Percentiles rank a stretch among this genome's conserved stretches.
Evolutionary conservation across 148 eudicot species (phyloP).

Genomic region (Tetragonia tetragonoides): DNA sequence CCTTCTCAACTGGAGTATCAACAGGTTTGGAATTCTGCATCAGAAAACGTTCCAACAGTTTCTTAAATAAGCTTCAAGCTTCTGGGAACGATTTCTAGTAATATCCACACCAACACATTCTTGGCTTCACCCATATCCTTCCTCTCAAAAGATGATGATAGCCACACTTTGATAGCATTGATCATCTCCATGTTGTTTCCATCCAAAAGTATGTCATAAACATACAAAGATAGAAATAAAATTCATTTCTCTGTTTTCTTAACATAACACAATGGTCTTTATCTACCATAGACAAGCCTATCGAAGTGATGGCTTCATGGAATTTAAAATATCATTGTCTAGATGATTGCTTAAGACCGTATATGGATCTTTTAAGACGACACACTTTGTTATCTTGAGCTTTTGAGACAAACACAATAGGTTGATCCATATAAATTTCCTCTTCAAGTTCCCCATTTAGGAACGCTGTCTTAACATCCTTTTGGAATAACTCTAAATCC

Average conservation of each 20-base stretch:
- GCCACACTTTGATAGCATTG: not conserved
- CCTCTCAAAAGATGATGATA: not conserved
- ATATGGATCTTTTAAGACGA: not conserved
- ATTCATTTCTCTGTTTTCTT: not conserved
- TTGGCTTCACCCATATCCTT: not conserved
- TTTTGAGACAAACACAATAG: not conserved
- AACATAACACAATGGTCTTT: conserved; percentile 4
- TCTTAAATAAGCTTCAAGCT: not conserved
- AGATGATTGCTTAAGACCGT: conserved; percentile 5
- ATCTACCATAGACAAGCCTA: not conserved
- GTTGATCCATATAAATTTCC: not conserved
- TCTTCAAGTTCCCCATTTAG: not conserved
- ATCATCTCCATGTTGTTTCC: not conserved
- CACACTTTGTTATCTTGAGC: not conserved
- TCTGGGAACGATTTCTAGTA: not conserved
- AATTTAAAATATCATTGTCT: not conserved
- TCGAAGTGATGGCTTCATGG: not conserved
- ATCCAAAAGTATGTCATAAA: not conserved
- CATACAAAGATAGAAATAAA: not conserved
- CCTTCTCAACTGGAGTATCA: not conserved
- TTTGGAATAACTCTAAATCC: not conserved
- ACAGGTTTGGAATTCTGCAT: not conserved
- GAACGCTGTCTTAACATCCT: conserved; percentile 2
- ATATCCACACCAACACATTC: no score
- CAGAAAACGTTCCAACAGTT: not conserved